Conservation (phyloP, 2,329 filamentous ascomycete genomes). For the Emericellopsis cladophorae region DNA sequence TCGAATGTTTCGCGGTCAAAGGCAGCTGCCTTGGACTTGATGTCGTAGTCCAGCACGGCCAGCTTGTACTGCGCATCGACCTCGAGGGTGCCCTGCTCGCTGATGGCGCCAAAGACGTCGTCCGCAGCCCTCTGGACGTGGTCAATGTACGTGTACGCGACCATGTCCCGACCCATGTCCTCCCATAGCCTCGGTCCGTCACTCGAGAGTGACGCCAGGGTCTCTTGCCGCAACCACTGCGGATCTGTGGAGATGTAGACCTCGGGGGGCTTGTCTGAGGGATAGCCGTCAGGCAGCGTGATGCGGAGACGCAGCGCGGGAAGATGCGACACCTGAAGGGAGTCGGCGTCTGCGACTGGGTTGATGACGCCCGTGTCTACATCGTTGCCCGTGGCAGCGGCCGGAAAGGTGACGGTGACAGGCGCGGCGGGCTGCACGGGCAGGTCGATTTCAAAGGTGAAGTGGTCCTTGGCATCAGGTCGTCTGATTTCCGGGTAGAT, state of each 20-base stretch:
- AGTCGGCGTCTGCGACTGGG: conserved; percentile 19
- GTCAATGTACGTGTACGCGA: conserved; percentile 52
- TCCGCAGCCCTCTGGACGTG: conserved; percentile 46
- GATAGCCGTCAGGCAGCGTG: conserved; percentile 44
- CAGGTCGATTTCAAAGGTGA: conserved; percentile 42
- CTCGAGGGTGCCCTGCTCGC: conserved; percentile 32
- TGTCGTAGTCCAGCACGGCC: conserved; percentile 66
- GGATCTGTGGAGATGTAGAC: conserved; percentile 40
- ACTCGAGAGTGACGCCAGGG: conserved; percentile 34
- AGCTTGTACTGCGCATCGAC: conserved; percentile 50
- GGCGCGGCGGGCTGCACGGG: conserved; percentile 41
- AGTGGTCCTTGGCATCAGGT: conserved; percentile 22
- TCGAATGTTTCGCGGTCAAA: conserved; percentile 81
- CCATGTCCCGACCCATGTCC: conserved; percentile 43
- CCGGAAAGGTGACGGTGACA: conserved; percentile 45
- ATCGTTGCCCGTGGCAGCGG: conserved; percentile 16
- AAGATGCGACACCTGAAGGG: conserved; percentile 40
- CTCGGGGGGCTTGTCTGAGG: conserved; percentile 34
- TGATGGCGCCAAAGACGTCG: conserved; percentile 45
- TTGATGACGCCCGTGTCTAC: conserved; percentile 4
- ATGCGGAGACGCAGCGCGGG: conserved; percentile 43
- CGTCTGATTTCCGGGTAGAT: conserved; percentile 54
- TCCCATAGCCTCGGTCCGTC: conserved; percentile 47
- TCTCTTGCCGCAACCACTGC: conserved; percentile 39
- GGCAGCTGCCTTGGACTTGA: conserved; percentile 55